These are phyloP conservation scores for Fomitopsis serialis DNA, from an alignment of 768 basidiomycete genomes.

Conservation along the genomic window DNA sequence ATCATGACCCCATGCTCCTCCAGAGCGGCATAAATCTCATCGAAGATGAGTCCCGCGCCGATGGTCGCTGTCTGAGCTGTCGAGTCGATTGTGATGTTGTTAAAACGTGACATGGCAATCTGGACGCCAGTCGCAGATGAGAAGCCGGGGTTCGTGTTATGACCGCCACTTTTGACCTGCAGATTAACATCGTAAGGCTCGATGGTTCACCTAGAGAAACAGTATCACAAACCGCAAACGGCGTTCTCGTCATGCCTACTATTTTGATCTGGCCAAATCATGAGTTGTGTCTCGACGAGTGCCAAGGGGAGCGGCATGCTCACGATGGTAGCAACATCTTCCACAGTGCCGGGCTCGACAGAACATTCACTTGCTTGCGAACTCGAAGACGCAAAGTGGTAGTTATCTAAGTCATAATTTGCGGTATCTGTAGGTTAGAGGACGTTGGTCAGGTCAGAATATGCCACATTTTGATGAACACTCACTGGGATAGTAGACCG, in stretches of 20 bases:
- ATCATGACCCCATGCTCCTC: constrained; percentile 39
- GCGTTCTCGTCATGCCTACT: constrained; percentile 36
- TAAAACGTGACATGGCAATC: constrained; percentile 28
- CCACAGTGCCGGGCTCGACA: constrained; percentile 51
- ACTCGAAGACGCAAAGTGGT: constrained; percentile 50
- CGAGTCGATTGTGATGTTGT: constrained; percentile 19
- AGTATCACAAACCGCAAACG: constrained; percentile 44
- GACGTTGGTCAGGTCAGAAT: background rate
- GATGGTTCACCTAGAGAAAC: background rate
- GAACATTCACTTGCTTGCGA: constrained; percentile 41
- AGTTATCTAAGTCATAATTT: constrained; percentile 16
- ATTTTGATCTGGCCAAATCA: constrained; percentile 37
- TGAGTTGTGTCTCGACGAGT: background rate
- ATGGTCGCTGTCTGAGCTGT: constrained; percentile 19
- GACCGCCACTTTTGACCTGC: constrained; percentile 32
- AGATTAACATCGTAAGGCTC: no score
- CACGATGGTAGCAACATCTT: constrained; percentile 48
- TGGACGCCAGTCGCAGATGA: constrained; percentile 31
- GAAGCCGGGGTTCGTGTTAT: constrained; percentile 28
- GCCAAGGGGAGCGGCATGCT: constrained; percentile 14
- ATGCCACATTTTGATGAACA: background rate
- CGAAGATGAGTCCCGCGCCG: constrained; percentile 23
- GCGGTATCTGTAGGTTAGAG: constrained; percentile 31
- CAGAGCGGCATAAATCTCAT: constrained; percentile 46
- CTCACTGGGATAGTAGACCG: constrained; percentile 39